Conservation (phyloP, 768 basidiomycete genomes). For the Macrolepiota albuminosa region DNA sequence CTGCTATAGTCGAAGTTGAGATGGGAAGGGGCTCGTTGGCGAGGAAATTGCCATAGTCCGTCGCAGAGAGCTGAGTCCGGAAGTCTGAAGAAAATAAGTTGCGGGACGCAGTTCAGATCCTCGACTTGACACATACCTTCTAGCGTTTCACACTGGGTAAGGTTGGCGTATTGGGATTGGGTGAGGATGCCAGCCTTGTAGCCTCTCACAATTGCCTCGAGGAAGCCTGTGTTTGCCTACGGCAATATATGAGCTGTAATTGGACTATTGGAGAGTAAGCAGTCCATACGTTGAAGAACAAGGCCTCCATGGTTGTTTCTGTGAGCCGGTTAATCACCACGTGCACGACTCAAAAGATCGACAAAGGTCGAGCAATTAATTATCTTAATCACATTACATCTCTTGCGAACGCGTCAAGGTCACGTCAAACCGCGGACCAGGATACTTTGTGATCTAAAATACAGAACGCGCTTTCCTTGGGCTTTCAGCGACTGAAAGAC, state of each 20-base stretch:
- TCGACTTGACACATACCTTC: slow-evolving; percentile 58
- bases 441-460: not conserved
- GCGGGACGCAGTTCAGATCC: not conserved
- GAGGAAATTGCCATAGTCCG: slow-evolving; percentile 98
- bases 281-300: slow-evolving; percentile 76
- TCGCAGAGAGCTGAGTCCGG: slow-evolving; percentile 90
- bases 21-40: slow-evolving; percentile 93
- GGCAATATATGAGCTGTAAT: not conserved
- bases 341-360: not conserved
- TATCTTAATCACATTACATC: not conserved
- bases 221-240: slow-evolving; percentile 68
- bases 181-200: slow-evolving; percentile 92
- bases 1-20: slow-evolving; percentile 92
- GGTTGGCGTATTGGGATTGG: slow-evolving; percentile 85
- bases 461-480: not conserved
- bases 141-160: slow-evolving; percentile 95
- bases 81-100: slow-evolving; percentile 57
- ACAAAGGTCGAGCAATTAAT: not conserved
- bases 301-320: slow-evolving; percentile 63
- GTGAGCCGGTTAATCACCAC: not conserved
- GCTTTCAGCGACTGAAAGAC: not conserved
- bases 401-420: not conserved
- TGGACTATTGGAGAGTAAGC: slow-evolving; percentile 1
- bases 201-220: slow-evolving; percentile 83
- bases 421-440: not conserved